Conservation (phyloP, 768 basidiomycete genomes). For the Cyclocybe aegerita region DNA sequence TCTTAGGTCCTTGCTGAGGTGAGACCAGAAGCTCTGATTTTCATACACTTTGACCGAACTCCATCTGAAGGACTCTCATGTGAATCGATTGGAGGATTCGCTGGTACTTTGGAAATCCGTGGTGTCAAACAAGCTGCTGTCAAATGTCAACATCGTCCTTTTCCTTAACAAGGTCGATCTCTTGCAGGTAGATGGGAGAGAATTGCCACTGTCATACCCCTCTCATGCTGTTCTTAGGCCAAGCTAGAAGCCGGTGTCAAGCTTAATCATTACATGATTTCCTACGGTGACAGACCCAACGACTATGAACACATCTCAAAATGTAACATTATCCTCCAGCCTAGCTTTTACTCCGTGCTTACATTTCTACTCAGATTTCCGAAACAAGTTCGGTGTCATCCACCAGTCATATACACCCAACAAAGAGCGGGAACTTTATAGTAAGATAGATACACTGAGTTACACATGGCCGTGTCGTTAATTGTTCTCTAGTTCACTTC, state of each 20-base stretch:
- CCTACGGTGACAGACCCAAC: slow-evolving; percentile 75
- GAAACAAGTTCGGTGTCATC: slow-evolving; percentile 66
- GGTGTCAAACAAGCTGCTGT: slow-evolving; percentile 70
- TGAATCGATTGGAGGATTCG: slow-evolving; percentile 82
- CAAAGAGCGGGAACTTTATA: slow-evolving; percentile 69
- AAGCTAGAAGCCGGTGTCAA: slow-evolving; percentile 79
- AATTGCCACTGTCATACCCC: slow-evolving; percentile 1
- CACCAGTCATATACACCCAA: slow-evolving; percentile 70
- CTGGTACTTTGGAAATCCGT: slow-evolving; percentile 72
- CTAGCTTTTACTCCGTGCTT: not conserved
- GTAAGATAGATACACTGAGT: slow-evolving; percentile 38
- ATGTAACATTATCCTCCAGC: slow-evolving; percentile 41
- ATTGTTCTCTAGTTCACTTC: slow-evolving; percentile 56
- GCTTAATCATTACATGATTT: slow-evolving; percentile 65
- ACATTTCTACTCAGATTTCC: slow-evolving; percentile 54
- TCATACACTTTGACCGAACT: slow-evolving; percentile 5
- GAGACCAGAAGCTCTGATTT: slow-evolving; percentile 14
- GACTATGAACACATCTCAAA: slow-evolving; percentile 76
- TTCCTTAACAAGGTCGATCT: slow-evolving; percentile 85
- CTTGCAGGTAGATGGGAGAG: slow-evolving; percentile 48
- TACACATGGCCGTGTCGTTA: not conserved
- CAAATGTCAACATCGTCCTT: slow-evolving; percentile 74
- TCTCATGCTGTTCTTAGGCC: slow-evolving; percentile 35
- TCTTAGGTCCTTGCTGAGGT: slow-evolving; percentile 70
- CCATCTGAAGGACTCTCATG: slow-evolving; percentile 56